A percentile compares a stretch with the other conserved stretches of the same genome.
Evolutionary conservation across 2,329 filamentous ascomycete species (phyloP).

Genomic region (Epichloe uncinata): DNA sequence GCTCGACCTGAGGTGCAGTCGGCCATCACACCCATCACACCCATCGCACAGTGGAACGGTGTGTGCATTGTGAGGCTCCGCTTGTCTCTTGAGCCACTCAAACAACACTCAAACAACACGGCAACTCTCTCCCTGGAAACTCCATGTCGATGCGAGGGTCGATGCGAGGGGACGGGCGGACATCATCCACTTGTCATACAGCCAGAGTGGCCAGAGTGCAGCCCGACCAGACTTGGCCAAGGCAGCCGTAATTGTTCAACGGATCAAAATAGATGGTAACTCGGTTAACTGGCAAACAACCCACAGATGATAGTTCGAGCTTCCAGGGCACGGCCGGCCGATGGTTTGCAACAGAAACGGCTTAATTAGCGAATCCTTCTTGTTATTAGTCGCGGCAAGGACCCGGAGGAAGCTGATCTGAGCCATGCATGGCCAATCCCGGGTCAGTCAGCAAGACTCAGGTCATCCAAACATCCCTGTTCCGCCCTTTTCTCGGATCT

Average conservation of each 20-base stretch:
- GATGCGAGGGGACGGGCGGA: neutral
- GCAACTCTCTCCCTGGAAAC: neutral
- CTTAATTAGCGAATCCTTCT: neutral
- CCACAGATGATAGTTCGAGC: neutral
- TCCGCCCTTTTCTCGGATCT: constrained; percentile 3
- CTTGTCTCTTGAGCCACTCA: neutral
- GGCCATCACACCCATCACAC: no score
- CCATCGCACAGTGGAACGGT: neutral
- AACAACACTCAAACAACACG: neutral
- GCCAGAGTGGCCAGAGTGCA: neutral
- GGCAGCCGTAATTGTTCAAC: no score
- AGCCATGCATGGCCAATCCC: neutral
- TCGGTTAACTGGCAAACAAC: no score
- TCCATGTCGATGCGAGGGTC: neutral
- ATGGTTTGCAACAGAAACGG: no score
- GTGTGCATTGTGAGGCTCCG: neutral
- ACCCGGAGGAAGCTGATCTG: neutral
- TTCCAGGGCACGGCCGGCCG: neutral
- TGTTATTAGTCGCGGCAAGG: neutral
- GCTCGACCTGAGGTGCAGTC: no score
- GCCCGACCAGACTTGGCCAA: no score
- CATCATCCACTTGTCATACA: neutral
- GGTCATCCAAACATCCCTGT: constrained; percentile 1
- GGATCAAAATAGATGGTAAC: no score
- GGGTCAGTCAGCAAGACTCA: neutral